Evolutionary conservation across 441 rosid genomes (phyloP).

Genomic region (Adansonia grandidieri): DNA sequence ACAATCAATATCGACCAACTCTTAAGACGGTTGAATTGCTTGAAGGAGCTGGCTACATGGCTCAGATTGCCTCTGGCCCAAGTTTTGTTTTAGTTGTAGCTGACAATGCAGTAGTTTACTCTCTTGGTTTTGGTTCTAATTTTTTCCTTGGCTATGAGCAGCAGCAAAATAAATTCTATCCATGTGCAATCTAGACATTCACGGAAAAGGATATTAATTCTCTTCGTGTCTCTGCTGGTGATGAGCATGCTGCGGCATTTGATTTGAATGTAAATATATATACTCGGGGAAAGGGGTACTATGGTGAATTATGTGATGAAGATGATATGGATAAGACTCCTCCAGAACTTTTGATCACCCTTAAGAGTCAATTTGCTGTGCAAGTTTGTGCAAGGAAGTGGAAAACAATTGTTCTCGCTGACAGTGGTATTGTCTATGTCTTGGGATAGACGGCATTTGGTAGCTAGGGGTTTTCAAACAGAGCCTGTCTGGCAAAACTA

Average conservation of each 20-base stretch:
- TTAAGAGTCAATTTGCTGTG: conserved; percentile 61
- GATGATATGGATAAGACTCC: conserved; percentile 83
- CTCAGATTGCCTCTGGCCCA: conserved; percentile 85
- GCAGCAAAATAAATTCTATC: conserved; percentile 78
- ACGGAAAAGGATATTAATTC: conserved; percentile 67
- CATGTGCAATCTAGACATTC: conserved; percentile 71
- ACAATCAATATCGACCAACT: conserved; percentile 67
- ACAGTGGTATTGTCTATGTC: conserved; percentile 62
- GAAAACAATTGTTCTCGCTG: conserved; percentile 81
- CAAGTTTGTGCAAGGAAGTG: conserved; percentile 97
- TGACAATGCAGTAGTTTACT: conserved; percentile 67
- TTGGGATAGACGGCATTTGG: conserved; percentile 92
- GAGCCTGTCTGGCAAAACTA: conserved; percentile 67
- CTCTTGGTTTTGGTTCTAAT: conserved; percentile 84
- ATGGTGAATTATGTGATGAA: conserved; percentile 94
- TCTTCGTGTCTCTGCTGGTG: conserved; percentile 93
- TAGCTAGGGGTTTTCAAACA: conserved; percentile 85
- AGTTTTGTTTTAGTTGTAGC: conserved; percentile 73
- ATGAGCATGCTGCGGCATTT: conserved; percentile 90
- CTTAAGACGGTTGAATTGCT: conserved; percentile 65
- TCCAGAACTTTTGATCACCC: conserved; percentile 65
- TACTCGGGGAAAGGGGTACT: conserved; percentile 96
- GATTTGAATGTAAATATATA: conserved; percentile 85
- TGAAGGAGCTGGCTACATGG: conserved; percentile 56
- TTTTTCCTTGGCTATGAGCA: conserved; percentile 97